A percentile compares a stretch with the other conserved stretches of the same genome.
Evolutionary conservation across 495 filamentous ascomycete genomes (phyloP).

Genomic region (Cairneyella variabilis): DNA sequence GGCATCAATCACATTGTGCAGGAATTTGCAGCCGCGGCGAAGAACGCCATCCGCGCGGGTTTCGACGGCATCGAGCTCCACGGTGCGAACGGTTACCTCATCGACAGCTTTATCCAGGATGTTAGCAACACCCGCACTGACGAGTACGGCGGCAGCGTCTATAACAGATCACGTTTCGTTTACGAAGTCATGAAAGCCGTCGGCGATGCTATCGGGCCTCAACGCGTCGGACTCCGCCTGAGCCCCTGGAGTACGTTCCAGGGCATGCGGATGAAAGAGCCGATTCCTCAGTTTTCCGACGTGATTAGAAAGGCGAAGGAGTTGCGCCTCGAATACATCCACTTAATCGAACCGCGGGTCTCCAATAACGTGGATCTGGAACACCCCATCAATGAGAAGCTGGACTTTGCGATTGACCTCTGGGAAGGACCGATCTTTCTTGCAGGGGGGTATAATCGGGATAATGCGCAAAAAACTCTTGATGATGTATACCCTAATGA

Average conservation of each 20-base stretch:
- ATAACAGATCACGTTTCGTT: slow-evolving; percentile 62
- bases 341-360: slow-evolving; percentile 47
- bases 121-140: slow-evolving; percentile 59
- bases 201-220: slow-evolving; percentile 56
- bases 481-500: slow-evolving; percentile 49
- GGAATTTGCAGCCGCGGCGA: slow-evolving; percentile 56
- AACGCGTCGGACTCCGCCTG: slow-evolving; percentile 58
- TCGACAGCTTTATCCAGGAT: slow-evolving; percentile 70
- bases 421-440: slow-evolving; percentile 51
- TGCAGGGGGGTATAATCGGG: slow-evolving; percentile 53
- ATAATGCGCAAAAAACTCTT: slow-evolving; percentile 41
- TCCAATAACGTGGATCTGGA: not conserved
- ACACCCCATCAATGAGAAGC: slow-evolving; percentile 33
- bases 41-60: slow-evolving; percentile 60
- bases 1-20: slow-evolving; percentile 52
- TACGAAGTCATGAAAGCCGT: slow-evolving; percentile 62
- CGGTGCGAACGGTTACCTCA: slow-evolving; percentile 67
- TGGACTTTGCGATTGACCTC: slow-evolving; percentile 49
- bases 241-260: slow-evolving; percentile 62
- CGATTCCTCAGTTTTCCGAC: slow-evolving; percentile 58
- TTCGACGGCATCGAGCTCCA: slow-evolving; percentile 78
- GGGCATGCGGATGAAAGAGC: slow-evolving; percentile 64
- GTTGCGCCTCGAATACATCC: slow-evolving; percentile 58
- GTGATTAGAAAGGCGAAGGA: slow-evolving; percentile 45
- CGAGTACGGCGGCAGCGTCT: slow-evolving; percentile 62